Conservation (phyloP, 768 basidiomycete genomes). For the Suillus ampliporus region DNA sequence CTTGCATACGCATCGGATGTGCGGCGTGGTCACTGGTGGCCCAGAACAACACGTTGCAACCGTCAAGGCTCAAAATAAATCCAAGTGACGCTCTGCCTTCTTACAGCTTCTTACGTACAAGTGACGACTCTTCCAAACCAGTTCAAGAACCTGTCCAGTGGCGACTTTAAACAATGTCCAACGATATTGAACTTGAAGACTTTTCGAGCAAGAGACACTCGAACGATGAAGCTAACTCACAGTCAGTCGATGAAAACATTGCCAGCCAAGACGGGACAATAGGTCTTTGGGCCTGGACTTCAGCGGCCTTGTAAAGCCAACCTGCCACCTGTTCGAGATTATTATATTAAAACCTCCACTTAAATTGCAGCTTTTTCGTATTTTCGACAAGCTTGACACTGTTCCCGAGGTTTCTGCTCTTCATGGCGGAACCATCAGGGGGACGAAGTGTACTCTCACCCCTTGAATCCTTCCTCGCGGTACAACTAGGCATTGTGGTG, state of each 20-base stretch:
- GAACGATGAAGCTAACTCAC: slow-evolving; percentile 18
- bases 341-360: slow-evolving; percentile 7
- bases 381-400: slow-evolving; percentile 48
- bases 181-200: slow-evolving; percentile 47
- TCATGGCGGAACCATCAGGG: slow-evolving; percentile 58
- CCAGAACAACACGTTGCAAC: background rate
- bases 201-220: slow-evolving; percentile 28
- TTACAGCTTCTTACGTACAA: background rate
- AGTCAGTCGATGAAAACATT: slow-evolving; percentile 14
- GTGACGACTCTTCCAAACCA: background rate
- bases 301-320: slow-evolving; percentile 24
- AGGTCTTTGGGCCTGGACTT: slow-evolving; percentile 46
- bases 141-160: background rate
- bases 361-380: slow-evolving; percentile 35
- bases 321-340: slow-evolving; percentile 3
- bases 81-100: background rate
- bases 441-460: slow-evolving; percentile 57
- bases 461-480: slow-evolving; percentile 70
- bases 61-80: background rate
- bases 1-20: slow-evolving; percentile 2
- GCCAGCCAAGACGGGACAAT: slow-evolving; percentile 34
- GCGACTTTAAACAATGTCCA: slow-evolving; percentile 29
- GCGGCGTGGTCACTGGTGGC: background rate
- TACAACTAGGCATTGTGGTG: slow-evolving; percentile 70
- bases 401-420: slow-evolving; percentile 71